Percentiles rank a stretch among this genome's conserved stretches.
phyloP scores from a whole-genome alignment of 139 green algal species.

The Chlamydomonas urium region DNA sequence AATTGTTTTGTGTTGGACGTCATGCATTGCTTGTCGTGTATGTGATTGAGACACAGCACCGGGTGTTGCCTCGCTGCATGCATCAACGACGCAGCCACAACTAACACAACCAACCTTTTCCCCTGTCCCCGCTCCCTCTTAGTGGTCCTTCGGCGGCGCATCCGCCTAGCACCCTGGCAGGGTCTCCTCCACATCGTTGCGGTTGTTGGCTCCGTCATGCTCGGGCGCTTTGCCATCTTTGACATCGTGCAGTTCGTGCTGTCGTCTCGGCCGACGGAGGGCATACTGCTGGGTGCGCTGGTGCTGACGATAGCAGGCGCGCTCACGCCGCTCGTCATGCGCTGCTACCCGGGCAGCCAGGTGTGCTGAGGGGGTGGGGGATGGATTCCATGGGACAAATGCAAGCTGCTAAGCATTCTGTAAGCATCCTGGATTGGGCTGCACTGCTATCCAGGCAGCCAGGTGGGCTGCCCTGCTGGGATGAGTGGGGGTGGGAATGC shows the following conservation, averaged over 20 bases:
- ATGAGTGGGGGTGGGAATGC: too few species aligned
- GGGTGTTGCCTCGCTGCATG: background rate
- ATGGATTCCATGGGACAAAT: too few species aligned
- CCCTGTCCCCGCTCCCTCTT: background rate
- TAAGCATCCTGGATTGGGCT: too few species aligned
- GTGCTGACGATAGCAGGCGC: conserved; percentile 49
- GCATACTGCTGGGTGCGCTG: conserved; percentile 71
- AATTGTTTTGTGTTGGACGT: too few species aligned
- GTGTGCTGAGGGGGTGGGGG: conserved; percentile 6
- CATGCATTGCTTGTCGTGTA: too few species aligned
- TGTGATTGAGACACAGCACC: too few species aligned
- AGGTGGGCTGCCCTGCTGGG: too few species aligned
- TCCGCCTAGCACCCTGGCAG: conserved; percentile 48
- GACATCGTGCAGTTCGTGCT: conserved; percentile 61
- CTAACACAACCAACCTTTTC: too few species aligned
- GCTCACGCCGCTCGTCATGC: conserved; percentile 63
- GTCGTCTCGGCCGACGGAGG: conserved; percentile 68
- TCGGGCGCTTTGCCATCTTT: conserved; percentile 82
- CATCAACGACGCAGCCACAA: too few species aligned
- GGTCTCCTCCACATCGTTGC: conserved; percentile 43
- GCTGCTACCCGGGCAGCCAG: conserved; percentile 54
- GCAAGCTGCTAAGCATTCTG: too few species aligned
- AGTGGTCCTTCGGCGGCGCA: conserved; percentile 1
- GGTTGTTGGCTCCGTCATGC: conserved; percentile 51
- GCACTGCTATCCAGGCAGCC: too few species aligned